Conservation (phyloP, 78 protist species). For the Speleostelium caveatum region DNA sequence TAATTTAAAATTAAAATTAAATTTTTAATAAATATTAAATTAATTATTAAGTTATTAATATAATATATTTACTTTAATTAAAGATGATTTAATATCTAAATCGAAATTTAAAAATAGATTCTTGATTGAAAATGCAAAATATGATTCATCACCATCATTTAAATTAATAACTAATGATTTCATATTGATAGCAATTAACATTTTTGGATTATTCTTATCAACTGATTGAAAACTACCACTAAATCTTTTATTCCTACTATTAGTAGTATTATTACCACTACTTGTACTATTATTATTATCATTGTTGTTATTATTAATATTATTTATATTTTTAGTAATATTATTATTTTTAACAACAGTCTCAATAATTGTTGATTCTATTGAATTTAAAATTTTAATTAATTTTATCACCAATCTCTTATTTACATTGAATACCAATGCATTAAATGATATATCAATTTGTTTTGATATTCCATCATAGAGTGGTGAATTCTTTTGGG, state of each 20-base stretch:
- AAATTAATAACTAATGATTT: conserved; percentile 39
- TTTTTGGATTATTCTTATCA: conserved; percentile 60
- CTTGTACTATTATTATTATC: not conserved
- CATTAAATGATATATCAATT: conserved; percentile 60
- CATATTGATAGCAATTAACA: conserved; percentile 44
- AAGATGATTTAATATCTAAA: conserved; percentile 43
- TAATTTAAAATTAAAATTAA: not conserved
- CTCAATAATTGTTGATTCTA: conserved; percentile 11
- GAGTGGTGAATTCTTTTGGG: conserved; percentile 67
- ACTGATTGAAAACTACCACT: conserved; percentile 10
- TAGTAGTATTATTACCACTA: not conserved
- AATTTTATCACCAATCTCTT: conserved; percentile 36
- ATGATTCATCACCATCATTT: conserved; percentile 63
- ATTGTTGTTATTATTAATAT: not conserved
- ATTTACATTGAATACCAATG: conserved; percentile 31
- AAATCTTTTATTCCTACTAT: not conserved
- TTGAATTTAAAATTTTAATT: not conserved
- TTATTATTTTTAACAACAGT: conserved; percentile 9
- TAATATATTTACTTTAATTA: conserved; percentile 35
- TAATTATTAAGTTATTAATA: not conserved
- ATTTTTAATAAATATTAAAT: not conserved
- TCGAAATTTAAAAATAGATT: conserved; percentile 33
- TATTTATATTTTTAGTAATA: not conserved
- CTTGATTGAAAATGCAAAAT: conserved; percentile 30
- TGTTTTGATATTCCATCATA: conserved; percentile 58